Base-by-base conservation (phyloP, 192 early-diverging fungal genomes). In the Mortierella claussenii region DNA sequence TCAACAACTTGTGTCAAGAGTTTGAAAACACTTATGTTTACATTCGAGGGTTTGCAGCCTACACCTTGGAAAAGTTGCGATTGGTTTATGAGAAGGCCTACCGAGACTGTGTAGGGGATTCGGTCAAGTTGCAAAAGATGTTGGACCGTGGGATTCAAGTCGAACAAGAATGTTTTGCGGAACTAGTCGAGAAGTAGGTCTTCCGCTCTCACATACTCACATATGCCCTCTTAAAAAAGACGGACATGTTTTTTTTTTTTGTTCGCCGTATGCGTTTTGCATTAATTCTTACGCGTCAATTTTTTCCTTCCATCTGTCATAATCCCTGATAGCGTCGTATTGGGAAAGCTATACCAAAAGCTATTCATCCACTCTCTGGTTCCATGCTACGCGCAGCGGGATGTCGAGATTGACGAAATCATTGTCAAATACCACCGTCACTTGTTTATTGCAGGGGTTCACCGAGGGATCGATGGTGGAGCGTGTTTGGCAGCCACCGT, bases 21-120 rank as follows among this genome's bases (percentile, higher is more conserved):
- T 87, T 87, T 57, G 79, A 68, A 15, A 79, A 78, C 23, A 82
- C 86, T 0, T 87, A 85, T 68, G 80, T 87, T 15, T 87, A 85
- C 54, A 81, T 87, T 44, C 82, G 79, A 6, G 86, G 86, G 17
- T 87, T 78, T 55, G 79, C 84, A 32, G 52, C 54, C 17, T 69
- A 75, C 30, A 82, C 83, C 1, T 68, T 85, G 4, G 81, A 85
- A 56, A 85, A 83, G 57, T 79, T 87, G 23, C 69, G 69, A 20
- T 69, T 82, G 20, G 83, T 87, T 18, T 83, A 80, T 52, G 61
- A 59, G 10, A 87, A 85, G 44, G 65, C 79, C 23, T 69, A 63
- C 47, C 75, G 69, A 32, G 85, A 83, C 55, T 73, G 57, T 27
- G 47, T 68, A 8, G 68, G 56, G 17, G 61, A 69, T 32, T 68